Evolutionary conservation across 148 eudicot genomes (phyloP).

Genomic region (Dianthus caryophyllus): DNA sequence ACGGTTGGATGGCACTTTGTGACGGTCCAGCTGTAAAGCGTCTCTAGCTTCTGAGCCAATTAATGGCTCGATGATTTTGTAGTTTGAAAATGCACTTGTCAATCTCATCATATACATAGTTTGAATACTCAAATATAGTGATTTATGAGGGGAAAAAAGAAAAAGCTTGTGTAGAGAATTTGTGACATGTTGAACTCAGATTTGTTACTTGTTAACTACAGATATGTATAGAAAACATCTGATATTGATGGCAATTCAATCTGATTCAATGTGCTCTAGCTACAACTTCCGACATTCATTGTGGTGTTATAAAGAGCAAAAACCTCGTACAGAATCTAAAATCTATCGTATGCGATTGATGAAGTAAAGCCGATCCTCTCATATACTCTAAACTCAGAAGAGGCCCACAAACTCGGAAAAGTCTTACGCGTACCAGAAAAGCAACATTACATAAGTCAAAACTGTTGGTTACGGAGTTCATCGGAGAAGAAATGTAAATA

Average conservation of each 20-base stretch:
- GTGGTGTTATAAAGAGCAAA: too few species aligned
- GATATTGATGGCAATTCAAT: constrained; percentile 3
- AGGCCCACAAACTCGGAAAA: neutral
- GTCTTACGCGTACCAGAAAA: too few species aligned
- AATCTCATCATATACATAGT: constrained; percentile 12
- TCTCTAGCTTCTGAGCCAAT: constrained; percentile 13
- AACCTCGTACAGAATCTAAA: too few species aligned
- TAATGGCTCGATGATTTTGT: constrained; percentile 24
- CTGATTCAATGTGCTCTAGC: neutral
- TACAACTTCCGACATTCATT: neutral
- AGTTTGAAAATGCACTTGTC: constrained; percentile 23
- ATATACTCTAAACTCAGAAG: neutral
- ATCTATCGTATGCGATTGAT: too few species aligned
- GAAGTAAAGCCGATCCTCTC: too few species aligned
- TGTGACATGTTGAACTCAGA: constrained; percentile 1
- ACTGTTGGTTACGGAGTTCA: constrained; percentile 20
- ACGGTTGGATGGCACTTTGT: neutral
- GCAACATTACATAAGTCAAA: too few species aligned
- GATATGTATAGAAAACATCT: constrained; percentile 17
- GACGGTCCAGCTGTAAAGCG: neutral
- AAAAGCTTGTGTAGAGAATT: constrained; percentile 21
- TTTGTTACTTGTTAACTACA: constrained; percentile 5
- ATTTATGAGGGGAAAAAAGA: constrained; percentile 2
- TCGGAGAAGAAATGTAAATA: constrained; percentile 27
- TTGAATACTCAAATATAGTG: constrained; percentile 5